Percentiles rank a stretch among this genome's conserved stretches.
Evolutionary conservation across 129 eudicot genomes (phyloP).

Genomic region (Gnaphalium uliginosum): DNA sequence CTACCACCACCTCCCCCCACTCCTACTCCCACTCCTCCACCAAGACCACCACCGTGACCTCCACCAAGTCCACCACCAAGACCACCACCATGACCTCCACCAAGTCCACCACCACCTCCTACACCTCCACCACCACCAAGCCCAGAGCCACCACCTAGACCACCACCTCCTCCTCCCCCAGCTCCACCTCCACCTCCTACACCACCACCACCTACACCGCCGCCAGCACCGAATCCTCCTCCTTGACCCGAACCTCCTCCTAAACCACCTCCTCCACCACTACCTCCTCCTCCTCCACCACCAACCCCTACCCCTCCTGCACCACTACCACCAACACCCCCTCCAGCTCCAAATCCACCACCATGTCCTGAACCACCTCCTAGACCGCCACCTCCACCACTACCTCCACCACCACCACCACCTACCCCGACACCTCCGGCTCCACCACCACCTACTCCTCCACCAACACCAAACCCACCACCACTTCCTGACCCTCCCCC

Average conservation of each 20-base stretch:
- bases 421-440: slow-evolving; percentile 35
- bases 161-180: slow-evolving; percentile 46
- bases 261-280: slow-evolving; percentile 50
- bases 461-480: slow-evolving; percentile 39
- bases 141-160: slow-evolving; percentile 36
- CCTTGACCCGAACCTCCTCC: slow-evolving; percentile 54
- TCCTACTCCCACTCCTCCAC: slow-evolving; percentile 38
- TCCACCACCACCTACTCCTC: slow-evolving; percentile 28
- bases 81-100: slow-evolving; percentile 42
- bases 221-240: slow-evolving; percentile 62
- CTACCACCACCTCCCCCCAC: slow-evolving; percentile 27
- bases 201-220: slow-evolving; percentile 39
- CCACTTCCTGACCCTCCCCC: slow-evolving; percentile 38
- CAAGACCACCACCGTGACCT: slow-evolving; percentile 45
- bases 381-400: slow-evolving; percentile 34
- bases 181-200: slow-evolving; percentile 39
- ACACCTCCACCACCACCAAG: slow-evolving; percentile 45
- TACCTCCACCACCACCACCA: slow-evolving; percentile 30
- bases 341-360: slow-evolving; percentile 33
- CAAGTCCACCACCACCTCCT: slow-evolving; percentile 44
- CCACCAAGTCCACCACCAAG: slow-evolving; percentile 54
- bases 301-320: slow-evolving; percentile 35
- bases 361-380: slow-evolving; percentile 27
- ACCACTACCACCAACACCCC: slow-evolving; percentile 30
- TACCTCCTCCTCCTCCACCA: slow-evolving; percentile 38